Percentiles rank a stretch among this genome's conserved stretches.
Conservation (phyloP, 805 yeast genomes). For the Scheffersomyces ergatensis region DNA sequence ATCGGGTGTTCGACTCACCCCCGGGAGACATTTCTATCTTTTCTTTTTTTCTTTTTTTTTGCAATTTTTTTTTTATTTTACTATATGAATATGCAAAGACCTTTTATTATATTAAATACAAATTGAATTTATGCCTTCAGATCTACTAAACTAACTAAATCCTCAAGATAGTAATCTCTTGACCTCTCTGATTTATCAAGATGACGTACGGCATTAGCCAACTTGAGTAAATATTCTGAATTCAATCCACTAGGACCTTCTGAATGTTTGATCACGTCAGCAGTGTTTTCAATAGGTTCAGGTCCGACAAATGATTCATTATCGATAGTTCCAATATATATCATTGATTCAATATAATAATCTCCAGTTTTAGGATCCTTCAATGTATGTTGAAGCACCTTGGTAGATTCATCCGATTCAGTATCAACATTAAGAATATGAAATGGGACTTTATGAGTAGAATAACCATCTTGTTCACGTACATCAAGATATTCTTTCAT, state of each 20-base stretch:
- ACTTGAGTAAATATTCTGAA: conserved; percentile 59
- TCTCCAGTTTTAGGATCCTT: conserved; percentile 28
- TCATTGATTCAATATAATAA: conserved; percentile 51
- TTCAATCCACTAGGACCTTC: conserved; percentile 84
- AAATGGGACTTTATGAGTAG: conserved; percentile 65
- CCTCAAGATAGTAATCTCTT: conserved; percentile 35
- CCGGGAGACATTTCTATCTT: conserved; percentile 31
- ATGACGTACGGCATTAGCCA: conserved; percentile 45
- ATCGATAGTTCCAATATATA: conserved; percentile 80
- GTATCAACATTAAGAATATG: conserved; percentile 33
- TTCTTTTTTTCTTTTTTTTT: conserved; percentile 6
- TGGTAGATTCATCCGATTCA: conserved; percentile 4
- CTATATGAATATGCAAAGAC: too few species aligned
- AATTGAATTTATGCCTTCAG: too few species aligned
- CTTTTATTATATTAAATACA: too few species aligned
- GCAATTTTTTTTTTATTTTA: conserved; percentile 1
- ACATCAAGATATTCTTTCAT: conserved; percentile 72
- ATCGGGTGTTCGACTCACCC: conserved; percentile 45
- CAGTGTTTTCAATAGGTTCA: conserved; percentile 58
- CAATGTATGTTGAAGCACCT: conserved; percentile 13
- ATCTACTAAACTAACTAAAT: conserved; percentile 17
- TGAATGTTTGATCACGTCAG: conserved; percentile 52
- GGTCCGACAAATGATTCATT: conserved; percentile 88
- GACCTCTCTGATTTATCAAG: conserved; percentile 16
- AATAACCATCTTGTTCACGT: conserved; percentile 88